Percentiles rank a stretch among this genome's conserved stretches.
phyloP scores from a whole-genome alignment of 1,139 yeast genomes.

The Candida mesenterica region DNA sequence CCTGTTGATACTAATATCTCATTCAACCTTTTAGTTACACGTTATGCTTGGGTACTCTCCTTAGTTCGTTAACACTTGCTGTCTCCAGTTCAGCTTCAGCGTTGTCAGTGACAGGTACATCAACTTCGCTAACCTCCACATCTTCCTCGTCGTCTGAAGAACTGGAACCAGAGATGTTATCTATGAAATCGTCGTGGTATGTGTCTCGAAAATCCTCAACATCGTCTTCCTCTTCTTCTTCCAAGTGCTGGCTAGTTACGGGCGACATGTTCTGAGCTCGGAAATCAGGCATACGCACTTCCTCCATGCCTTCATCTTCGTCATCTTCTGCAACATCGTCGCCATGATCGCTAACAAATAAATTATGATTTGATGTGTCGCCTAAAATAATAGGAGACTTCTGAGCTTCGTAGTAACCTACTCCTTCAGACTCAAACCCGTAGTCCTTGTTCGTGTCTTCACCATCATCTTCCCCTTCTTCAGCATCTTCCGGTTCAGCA shows the following conservation, averaged over 20 bases:
- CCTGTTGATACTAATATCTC: too few species aligned
- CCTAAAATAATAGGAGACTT: slow-evolving; percentile 30
- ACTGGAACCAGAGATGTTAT: slow-evolving; percentile 39
- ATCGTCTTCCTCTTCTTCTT: slow-evolving; percentile 23
- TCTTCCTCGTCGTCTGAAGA: slow-evolving; percentile 33
- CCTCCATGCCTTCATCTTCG: slow-evolving; percentile 20
- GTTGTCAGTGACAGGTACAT: not conserved
- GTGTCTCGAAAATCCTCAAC: slow-evolving; percentile 22
- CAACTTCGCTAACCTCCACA: slow-evolving; percentile 6
- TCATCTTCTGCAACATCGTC: slow-evolving; percentile 11
- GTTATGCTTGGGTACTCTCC: slow-evolving; percentile 42
- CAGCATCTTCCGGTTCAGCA: slow-evolving; percentile 12
- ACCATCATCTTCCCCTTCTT: slow-evolving; percentile 9
- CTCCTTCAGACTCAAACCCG: slow-evolving; percentile 1
- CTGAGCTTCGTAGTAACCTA: slow-evolving; percentile 13
- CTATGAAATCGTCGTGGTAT: slow-evolving; percentile 29
- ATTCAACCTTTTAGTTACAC: too few species aligned
- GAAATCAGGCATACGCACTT: slow-evolving; percentile 20
- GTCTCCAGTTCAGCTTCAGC: not conserved
- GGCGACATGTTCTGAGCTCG: slow-evolving; percentile 25
- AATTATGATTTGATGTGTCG: slow-evolving; percentile 35
- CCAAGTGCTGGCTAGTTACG: slow-evolving; percentile 9
- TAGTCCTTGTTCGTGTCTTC: slow-evolving; percentile 2
- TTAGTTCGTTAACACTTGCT: slow-evolving; percentile 18
- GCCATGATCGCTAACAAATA: slow-evolving; percentile 26